Percentiles rank a stretch among this genome's conserved stretches.
These are phyloP conservation scores for Maudiozyma pseudohumilis DNA, from an alignment of 805 yeast species.

Conservation along the genomic window DNA sequence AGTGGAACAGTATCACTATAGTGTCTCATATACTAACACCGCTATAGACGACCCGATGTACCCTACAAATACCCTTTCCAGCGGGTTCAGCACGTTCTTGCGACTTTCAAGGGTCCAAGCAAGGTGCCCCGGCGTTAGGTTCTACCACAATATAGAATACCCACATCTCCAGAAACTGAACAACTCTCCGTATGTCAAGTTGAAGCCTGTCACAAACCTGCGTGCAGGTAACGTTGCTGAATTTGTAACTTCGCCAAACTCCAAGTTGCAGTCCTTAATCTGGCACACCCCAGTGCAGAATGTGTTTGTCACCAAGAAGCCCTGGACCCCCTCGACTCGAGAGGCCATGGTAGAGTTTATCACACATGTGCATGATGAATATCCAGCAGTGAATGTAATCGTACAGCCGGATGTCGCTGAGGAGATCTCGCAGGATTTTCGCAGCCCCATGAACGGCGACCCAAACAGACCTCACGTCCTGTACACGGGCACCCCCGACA, in stretches of 20 bases:
- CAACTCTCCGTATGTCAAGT: slow-evolving; percentile 19
- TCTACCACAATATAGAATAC: slow-evolving; percentile 4
- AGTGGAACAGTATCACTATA: too few species aligned
- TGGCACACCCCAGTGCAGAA: slow-evolving; percentile 74
- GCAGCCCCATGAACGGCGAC: slow-evolving; percentile 18
- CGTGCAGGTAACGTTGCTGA: slow-evolving; percentile 36
- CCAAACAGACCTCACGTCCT: slow-evolving; percentile 33
- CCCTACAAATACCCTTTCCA: too few species aligned
- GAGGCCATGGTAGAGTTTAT: slow-evolving; percentile 60
- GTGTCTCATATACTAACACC: too few species aligned
- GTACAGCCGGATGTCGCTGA: slow-evolving; percentile 65
- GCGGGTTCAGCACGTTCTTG: too few species aligned
- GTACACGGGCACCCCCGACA: slow-evolving; percentile 48
- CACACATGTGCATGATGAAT: slow-evolving; percentile 45
- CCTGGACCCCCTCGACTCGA: slow-evolving; percentile 58
- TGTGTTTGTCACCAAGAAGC: slow-evolving; percentile 75
- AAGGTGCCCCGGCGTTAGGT: too few species aligned
- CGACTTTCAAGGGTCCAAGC: too few species aligned
- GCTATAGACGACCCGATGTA: too few species aligned
- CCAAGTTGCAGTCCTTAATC: slow-evolving; percentile 50
- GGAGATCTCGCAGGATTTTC: slow-evolving; percentile 39
- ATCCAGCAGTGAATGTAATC: slow-evolving; percentile 70
- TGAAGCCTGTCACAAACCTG: slow-evolving; percentile 26
- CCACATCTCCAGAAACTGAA: slow-evolving; percentile 5
- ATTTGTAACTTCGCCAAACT: slow-evolving; percentile 44